Conservation (phyloP, 192 early-diverging fungal species). For the Physocladia obscura region DNA sequence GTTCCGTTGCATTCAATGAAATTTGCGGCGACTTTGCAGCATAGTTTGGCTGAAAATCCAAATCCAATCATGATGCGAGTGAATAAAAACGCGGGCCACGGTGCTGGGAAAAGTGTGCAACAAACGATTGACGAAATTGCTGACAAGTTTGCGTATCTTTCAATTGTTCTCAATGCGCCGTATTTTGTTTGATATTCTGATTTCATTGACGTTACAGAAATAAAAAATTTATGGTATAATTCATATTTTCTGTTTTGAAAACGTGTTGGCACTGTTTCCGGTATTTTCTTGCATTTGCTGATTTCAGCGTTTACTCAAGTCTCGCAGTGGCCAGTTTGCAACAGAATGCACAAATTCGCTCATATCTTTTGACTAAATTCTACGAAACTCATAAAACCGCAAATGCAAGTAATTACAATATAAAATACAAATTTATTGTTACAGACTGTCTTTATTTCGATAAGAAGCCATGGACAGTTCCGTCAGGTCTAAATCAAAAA, state of each 20-base stretch:
- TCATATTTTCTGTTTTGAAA: too few relatives aligned
- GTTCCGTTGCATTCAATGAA: conserved; percentile 70
- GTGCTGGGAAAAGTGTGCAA: conserved; percentile 63
- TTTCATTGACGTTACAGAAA: too few relatives aligned
- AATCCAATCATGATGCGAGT: conserved; percentile 60
- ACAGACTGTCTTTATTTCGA: neutral
- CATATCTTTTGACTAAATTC: neutral
- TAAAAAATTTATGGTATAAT: too few relatives aligned
- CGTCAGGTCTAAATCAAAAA: neutral
- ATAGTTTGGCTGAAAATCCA: conserved; percentile 46
- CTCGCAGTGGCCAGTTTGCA: neutral
- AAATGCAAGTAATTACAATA: neutral
- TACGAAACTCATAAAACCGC: neutral
- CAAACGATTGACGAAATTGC: conserved; percentile 57
- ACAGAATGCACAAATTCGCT: neutral
- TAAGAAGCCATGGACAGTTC: neutral
- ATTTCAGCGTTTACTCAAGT: neutral
- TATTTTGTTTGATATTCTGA: neutral
- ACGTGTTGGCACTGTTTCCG: neutral
- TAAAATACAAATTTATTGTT: neutral
- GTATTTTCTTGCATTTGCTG: neutral
- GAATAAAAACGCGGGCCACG: conserved; percentile 69
- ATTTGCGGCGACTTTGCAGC: conserved; percentile 61
- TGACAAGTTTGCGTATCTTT: conserved; percentile 65
- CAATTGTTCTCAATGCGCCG: conserved; percentile 37